Base-by-base conservation (phyloP, 1,284 basidiomycete species). In the Microbotryum violaceum region DNA sequence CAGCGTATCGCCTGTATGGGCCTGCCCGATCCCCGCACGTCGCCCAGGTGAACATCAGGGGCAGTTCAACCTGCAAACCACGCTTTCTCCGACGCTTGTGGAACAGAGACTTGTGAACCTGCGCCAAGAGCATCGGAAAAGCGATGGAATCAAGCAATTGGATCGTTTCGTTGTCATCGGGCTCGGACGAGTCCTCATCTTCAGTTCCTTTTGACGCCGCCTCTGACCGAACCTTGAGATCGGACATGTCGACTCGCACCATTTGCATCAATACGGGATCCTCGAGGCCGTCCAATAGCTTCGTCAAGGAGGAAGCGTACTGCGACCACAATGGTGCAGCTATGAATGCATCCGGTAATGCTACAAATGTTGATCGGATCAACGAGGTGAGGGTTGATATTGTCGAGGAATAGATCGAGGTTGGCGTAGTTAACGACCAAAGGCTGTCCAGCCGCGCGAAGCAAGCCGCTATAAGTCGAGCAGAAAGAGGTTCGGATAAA, bases 401-500 rank as follows among this genome's bases (percentile, higher is more conserved):
- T 10, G 29, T 18, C 20, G 18, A 48, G 47, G 20, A 65, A 65
- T 27, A 25, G 23, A 25, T 4, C 27, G 0, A 37, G 14, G 4
- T 49, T 31, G 0, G 45, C 29, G 33, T 12, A 2, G 16, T 55
- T 27, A 21, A 56, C 59, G 48, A 12, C 37, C 27, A 25, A 51
- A 49, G 42, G 47, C 92, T 89, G 16, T 79, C 76, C 48, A 90
- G 74, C 74, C 86, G 87, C 73, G 57, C 82, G 78, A 69, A 87
- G 84, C 70, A 89, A 84, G 12, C 57, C 6, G 42, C 46, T 1
- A 52, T 60, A 12, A 64, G 49, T 42, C 59, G 49, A 4, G 58
- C 63, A 14, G 58, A 46, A 31, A 54, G 23, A 25, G 64, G 51
- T 47, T 66, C 82, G 70, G 80, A 83, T 33, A 78, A 76, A n/a